Evolutionary conservation across 164 flowering plant species (phyloP), one percentile per base, ranked within the genome.

Genomic region (Chloranthus sessilifolius): DNA sequence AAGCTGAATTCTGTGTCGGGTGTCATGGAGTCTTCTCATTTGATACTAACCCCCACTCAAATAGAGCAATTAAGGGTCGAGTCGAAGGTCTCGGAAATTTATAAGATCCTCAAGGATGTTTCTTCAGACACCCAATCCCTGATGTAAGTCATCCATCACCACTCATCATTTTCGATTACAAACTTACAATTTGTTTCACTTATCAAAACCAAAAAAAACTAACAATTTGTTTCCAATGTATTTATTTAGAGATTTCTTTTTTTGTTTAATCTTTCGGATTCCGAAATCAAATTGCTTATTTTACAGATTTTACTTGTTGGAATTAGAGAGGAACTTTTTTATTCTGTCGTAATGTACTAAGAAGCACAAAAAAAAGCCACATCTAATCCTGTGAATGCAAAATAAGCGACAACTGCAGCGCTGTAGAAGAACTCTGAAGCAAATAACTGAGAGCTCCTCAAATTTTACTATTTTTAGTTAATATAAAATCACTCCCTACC

Each of bases 31-130:
- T n/a, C n/a, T n/a, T n/a, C n/a, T n/a, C n/a, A n/a, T n/a, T n/a
- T n/a, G n/a, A n/a, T n/a, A n/a, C n/a, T 43, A 19, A 80, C 86
- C 1, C 63, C 57, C 20, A 66, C 73, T 15, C 82, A 76, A 57
- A 62, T 55, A 0, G 77, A 76, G 34, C 88, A 81, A 28, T 63
- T 67, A 60, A 61, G 46, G 64, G 76, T 72, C 19, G 59, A 75
- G 56, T 8, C 30, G 31, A 63, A 62, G 28, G 77, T 77, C 29
- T 64, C 58, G 29, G 50, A 55, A 27, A 72, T 76, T 21, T 76
- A 69, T 61, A 36, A 65, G 0, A 26, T 55, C 52, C 71, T 74
- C 59, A 10, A 16, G 21, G 15, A 30, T 14, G 43, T 65, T 30
- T 73, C 76, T 9, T 70, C 16, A 17, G 58, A 39, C 12, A 57